A percentile compares a stretch with the other conserved stretches of the same genome.
These are phyloP conservation scores for Hanseniaspora valbyensis DNA, from an alignment of 805 yeast species.

Conservation along the genomic window DNA sequence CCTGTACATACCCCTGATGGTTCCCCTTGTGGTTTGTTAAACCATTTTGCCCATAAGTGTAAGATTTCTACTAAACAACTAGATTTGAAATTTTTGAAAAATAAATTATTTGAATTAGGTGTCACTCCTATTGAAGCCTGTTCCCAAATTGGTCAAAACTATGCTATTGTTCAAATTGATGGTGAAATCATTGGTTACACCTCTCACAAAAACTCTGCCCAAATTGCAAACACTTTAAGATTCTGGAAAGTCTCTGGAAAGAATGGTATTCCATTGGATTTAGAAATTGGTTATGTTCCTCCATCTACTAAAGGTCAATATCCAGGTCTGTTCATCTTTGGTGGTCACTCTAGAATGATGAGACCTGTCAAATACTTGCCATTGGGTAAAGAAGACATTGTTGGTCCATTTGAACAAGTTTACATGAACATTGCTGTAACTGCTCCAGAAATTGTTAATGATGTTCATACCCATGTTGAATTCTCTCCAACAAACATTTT, in stretches of 20 bases:
- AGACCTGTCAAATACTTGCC: conserved; percentile 92
- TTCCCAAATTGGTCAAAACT: conserved; percentile 74
- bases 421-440: conserved; percentile 93
- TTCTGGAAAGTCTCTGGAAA: conserved; percentile 78
- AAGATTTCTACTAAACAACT: conserved; percentile 64
- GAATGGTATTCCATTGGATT: conserved; percentile 61
- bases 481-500: conserved; percentile 87
- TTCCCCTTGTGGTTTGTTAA: conserved; percentile 94
- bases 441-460: conserved; percentile 74
- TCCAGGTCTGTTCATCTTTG: conserved; percentile 87
- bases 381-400: conserved; percentile 65
- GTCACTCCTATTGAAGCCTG: conserved; percentile 64
- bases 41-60: conserved; percentile 95
- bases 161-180: conserved; percentile 86
- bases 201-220: conserved; percentile 73
- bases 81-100: conserved; percentile 64
- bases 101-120: conserved; percentile 58
- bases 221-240: conserved; percentile 81
- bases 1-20: conserved; percentile 99
- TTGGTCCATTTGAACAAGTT: conserved; percentile 97
- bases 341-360: conserved; percentile 89
- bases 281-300: conserved; percentile 93
- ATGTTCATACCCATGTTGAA: conserved; percentile 86
- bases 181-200: conserved; percentile 93
- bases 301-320: conserved; percentile 94